Base-by-base conservation (phyloP, 495 filamentous ascomycete genomes). In the Penicillium tannophilum region DNA sequence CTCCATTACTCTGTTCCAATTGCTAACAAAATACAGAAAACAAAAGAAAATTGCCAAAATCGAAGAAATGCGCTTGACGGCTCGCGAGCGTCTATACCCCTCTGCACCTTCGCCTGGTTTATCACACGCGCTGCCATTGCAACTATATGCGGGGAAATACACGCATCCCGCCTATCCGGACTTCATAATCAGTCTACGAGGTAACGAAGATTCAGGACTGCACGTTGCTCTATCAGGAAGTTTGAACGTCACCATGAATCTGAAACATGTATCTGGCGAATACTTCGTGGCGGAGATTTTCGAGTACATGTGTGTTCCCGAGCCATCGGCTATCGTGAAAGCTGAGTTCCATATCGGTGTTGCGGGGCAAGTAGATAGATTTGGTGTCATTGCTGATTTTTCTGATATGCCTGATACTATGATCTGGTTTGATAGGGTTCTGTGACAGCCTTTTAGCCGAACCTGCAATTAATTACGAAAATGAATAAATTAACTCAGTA, bases 271-370 rank as follows among this genome's bases (percentile, higher is more conserved):
- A 30, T 63, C 52, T 19, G 61, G 61, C 2, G 61, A 66, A 35
- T 66, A 59, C 46, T 66, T 63, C 11, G 42, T 66, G 5, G 64
- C 52, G 24, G 50, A 59, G n/a, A 17, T 41, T 4, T 41, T 41
- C 6, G 39, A 41, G 14, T 41, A 41, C 39, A 41, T 41, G 39
- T 41, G 11, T 11, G 16, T 41, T 8, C 14, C 39, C 4, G 39
- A 41, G 14, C 39, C 39, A 41, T 41, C 39, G 4, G 16, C 39
- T n/a, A 17, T 17, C n/a, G 33, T 53, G 44, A n/a, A 58, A 19
- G 36, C 14, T 28, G 73, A 77, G 51, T 80, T 80, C 35, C 61
- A 65, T 23, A 48, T 82, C 16, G 70, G 72, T 16, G 60, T 63
- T 1, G 62, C 61, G 24, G 79, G 79, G 10, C 43, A n/a, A 3